Percentiles rank a stretch among this genome's conserved stretches.
Evolutionary conservation across 2,329 filamentous ascomycete species (phyloP).

Genomic region (Aureobasidium sp.): DNA sequence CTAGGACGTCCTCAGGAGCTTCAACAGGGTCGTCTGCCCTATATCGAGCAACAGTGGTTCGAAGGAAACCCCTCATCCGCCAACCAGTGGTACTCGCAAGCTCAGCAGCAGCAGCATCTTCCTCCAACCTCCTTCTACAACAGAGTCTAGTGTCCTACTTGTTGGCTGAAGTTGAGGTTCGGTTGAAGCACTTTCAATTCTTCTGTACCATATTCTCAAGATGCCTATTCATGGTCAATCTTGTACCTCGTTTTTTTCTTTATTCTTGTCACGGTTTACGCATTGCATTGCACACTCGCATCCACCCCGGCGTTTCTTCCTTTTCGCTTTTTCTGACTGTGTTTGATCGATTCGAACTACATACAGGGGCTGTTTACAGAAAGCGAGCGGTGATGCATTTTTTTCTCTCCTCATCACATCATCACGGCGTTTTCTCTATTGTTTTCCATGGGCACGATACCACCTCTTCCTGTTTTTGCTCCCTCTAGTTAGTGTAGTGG

Average conservation of each 20-base stretch:
- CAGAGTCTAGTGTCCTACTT: not conserved
- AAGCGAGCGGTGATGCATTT: not conserved
- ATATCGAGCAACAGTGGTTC: conserved; percentile 32
- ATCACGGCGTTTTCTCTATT: not conserved
- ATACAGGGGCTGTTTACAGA: conserved; percentile 1
- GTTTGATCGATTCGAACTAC: not conserved
- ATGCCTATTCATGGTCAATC: not conserved
- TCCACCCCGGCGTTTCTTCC: not conserved
- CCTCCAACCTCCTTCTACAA: conserved; percentile 7
- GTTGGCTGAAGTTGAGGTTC: not conserved
- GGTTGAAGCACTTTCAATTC: not conserved
- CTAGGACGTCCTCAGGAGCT: conserved; percentile 41
- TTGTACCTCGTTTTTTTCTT: not conserved
- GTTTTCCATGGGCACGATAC: conserved; percentile 1
- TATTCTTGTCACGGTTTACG: not conserved
- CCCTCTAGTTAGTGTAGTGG: not conserved
- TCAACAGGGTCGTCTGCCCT: conserved; percentile 39
- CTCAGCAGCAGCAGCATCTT: not conserved
- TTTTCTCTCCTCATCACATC: not conserved
- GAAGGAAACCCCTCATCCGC: conserved; percentile 19
- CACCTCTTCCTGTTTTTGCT: not conserved
- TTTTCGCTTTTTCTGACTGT: not conserved
- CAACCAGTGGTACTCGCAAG: conserved; percentile 14
- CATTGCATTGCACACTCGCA: conserved; percentile 1
- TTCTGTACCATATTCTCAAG: conserved; percentile 11